Evolutionary conservation across 1,139 yeast species (phyloP).

Genomic region (Magnusiomyces magnusii): DNA sequence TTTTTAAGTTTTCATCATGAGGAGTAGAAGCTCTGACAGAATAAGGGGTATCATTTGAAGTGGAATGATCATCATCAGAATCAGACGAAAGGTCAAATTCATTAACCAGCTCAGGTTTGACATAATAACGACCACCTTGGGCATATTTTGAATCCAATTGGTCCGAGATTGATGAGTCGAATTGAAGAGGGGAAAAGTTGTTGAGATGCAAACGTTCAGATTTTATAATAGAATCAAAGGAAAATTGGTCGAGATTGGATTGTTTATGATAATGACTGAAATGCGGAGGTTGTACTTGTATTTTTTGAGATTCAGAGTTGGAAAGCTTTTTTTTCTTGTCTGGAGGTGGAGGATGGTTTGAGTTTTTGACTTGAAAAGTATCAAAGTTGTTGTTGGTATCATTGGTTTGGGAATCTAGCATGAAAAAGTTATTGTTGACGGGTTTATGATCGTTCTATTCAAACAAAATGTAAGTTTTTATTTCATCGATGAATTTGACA

Average conservation of each 20-base stretch:
- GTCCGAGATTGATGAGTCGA: slow-evolving; percentile 68
- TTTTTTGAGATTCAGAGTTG: not conserved
- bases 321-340: not conserved
- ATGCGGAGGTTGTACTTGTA: not conserved
- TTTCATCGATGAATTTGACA: too few relatives aligned
- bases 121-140: slow-evolving; percentile 78
- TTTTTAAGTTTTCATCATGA: not conserved
- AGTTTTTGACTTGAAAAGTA: not conserved
- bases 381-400: not conserved
- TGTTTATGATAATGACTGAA: not conserved
- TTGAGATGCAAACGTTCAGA: not conserved
- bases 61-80: not conserved
- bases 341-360: not conserved
- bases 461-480: too few relatives aligned
- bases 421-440: not conserved
- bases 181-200: slow-evolving; percentile 63
- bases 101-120: slow-evolving; percentile 30
- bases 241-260: not conserved
- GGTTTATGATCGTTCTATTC: not conserved
- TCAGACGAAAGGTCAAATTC: slow-evolving; percentile 14
- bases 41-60: not conserved
- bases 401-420: not conserved
- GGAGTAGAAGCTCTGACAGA: not conserved
- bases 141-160: slow-evolving; percentile 77
- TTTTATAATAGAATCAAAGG: not conserved